These are phyloP conservation scores for Venturiaceae sp. DNA, from an alignment of 2,329 filamentous ascomycete species.

Conservation along the genomic window DNA sequence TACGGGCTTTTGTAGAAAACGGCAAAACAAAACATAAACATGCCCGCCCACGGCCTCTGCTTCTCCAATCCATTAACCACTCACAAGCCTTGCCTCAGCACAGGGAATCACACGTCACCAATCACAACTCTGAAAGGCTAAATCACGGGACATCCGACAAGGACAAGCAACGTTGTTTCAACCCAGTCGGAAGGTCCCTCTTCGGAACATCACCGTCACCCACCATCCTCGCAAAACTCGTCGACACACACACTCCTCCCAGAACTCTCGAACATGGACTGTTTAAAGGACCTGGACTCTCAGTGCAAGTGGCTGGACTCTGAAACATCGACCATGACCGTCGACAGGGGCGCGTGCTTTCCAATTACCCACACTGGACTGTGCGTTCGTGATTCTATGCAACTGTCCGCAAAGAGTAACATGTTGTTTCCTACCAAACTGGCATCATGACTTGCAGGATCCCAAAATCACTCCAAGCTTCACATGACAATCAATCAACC, in stretches of 20 bases:
- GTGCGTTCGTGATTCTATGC: neutral
- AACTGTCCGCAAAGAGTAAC: neutral
- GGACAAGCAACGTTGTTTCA: neutral
- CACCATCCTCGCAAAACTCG: neutral
- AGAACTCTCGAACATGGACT: neutral
- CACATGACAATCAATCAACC: no score
- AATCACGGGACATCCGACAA: neutral
- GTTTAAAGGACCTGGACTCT: neutral
- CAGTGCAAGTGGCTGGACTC: neutral
- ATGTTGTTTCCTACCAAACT: neutral
- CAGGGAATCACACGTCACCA: neutral
- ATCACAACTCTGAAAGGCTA: neutral
- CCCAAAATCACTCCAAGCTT: no score
- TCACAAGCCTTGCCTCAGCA: neutral
- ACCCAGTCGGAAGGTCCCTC: no score
- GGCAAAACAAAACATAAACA: neutral
- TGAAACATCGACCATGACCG: neutral
- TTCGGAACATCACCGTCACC: no score
- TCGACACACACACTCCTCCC: neutral
- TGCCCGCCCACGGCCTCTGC: neutral
- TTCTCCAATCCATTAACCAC: neutral
- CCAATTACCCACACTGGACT: neutral
- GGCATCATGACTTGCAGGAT: no score
- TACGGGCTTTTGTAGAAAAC: neutral
- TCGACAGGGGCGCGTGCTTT: neutral